Evolutionary conservation across 1,284 basidiomycete genomes (phyloP).

Genomic region (Leucoagaricus sp.): DNA sequence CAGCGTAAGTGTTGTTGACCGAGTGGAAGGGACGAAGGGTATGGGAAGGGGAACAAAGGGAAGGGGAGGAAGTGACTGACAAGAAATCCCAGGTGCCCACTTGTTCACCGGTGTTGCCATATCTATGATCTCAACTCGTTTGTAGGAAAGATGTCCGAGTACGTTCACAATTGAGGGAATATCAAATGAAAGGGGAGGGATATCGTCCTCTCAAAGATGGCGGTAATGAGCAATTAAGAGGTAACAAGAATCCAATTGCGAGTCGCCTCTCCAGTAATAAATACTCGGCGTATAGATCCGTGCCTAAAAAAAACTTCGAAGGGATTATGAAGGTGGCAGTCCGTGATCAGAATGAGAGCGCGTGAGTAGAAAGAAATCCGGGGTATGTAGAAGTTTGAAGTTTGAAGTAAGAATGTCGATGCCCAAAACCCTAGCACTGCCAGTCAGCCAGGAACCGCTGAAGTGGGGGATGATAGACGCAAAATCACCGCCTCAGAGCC

Average conservation of each 20-base stretch:
- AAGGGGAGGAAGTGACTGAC: slow-evolving; percentile 20
- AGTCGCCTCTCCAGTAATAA: background rate
- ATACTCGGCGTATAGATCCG: background rate
- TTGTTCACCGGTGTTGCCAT: slow-evolving; percentile 29
- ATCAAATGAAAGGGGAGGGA: too few species aligned
- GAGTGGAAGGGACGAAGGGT: too few species aligned
- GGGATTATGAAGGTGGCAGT: too few species aligned
- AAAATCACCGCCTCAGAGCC: background rate
- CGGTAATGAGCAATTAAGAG: background rate
- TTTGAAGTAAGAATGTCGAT: too few species aligned
- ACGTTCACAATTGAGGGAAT: too few species aligned
- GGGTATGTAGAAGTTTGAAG: background rate
- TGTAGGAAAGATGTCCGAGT: background rate
- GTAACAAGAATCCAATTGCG: background rate
- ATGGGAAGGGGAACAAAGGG: background rate
- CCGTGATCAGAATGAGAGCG: too few species aligned
- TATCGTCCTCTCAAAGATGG: too few species aligned
- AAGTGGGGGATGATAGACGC: background rate
- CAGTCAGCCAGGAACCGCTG: background rate
- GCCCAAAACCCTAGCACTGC: slow-evolving; percentile 5
- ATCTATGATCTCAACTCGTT: background rate
- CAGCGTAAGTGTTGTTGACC: too few species aligned
- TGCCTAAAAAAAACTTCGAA: too few species aligned
- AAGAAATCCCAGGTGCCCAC: slow-evolving; percentile 34
- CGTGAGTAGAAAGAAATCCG: too few species aligned